phyloP scores from a whole-genome alignment of 2,329 filamentous ascomycete genomes.

The Aspergillus fijiensis region DNA sequence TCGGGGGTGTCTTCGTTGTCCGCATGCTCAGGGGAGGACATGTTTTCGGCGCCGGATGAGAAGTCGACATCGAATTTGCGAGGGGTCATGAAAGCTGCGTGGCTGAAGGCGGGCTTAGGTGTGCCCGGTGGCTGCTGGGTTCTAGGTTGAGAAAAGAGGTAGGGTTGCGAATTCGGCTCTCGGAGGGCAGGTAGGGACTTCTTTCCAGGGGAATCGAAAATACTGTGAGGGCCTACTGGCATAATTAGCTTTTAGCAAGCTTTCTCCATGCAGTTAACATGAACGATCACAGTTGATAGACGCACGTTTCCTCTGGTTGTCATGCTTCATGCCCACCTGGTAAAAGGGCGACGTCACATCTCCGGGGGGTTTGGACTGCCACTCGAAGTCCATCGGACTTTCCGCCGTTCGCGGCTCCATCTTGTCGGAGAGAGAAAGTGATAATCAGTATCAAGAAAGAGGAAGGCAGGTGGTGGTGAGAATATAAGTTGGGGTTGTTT shows the following conservation, averaged over 20 bases:
- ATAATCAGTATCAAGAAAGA: slow-evolving; percentile 17
- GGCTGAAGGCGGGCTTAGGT: slow-evolving; percentile 37
- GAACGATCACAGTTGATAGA: not conserved
- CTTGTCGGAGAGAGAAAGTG: slow-evolving; percentile 17
- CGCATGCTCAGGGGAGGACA: slow-evolving; percentile 46
- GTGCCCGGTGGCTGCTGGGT: slow-evolving; percentile 32
- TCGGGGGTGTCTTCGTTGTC: slow-evolving; percentile 53
- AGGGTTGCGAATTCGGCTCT: slow-evolving; percentile 51
- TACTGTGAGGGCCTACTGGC: slow-evolving; percentile 38
- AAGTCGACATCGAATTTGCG: slow-evolving; percentile 49
- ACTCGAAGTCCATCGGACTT: slow-evolving; percentile 54
- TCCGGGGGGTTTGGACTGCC: slow-evolving; percentile 46
- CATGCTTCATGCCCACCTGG: slow-evolving; percentile 46
- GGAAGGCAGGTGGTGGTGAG: not conserved
- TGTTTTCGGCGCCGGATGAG: slow-evolving; percentile 49
- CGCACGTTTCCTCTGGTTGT: slow-evolving; percentile 47
- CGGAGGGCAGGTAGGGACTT: slow-evolving; percentile 46
- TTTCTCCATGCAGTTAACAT: not conserved
- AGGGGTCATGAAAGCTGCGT: slow-evolving; percentile 50
- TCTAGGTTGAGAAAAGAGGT: slow-evolving; percentile 48
- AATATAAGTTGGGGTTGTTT: not conserved
- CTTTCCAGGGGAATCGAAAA: slow-evolving; percentile 52
- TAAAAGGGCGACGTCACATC: slow-evolving; percentile 49
- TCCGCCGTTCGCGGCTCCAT: slow-evolving; percentile 45
- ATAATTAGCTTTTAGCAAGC: not conserved